Percentiles rank a stretch among this genome's conserved stretches.
phyloP scores from a whole-genome alignment of 2,329 filamentous ascomycete species.

The Stachybotrys elegans region DNA sequence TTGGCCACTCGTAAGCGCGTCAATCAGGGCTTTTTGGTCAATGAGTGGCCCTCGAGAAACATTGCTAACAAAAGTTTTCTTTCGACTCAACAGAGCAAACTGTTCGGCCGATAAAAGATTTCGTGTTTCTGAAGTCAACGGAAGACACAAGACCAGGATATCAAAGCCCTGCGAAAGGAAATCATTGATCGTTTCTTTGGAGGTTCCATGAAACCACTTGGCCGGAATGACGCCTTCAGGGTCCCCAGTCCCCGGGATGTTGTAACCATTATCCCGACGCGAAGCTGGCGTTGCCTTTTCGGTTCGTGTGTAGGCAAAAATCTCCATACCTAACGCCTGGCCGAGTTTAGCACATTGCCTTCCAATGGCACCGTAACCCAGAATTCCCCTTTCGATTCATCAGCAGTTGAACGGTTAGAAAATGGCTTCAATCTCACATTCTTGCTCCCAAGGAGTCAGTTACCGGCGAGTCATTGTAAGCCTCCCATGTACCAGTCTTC shows the following conservation, averaged over 20 bases:
- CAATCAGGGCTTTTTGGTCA: constrained; percentile 46
- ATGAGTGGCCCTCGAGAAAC: constrained; percentile 52
- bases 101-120: constrained; percentile 38
- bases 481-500: constrained; percentile 21
- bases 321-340: constrained; percentile 58
- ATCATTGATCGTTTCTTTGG: constrained; percentile 26
- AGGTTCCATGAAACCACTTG: constrained; percentile 37
- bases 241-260: constrained; percentile 57
- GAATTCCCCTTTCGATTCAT: constrained; percentile 22
- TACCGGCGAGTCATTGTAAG: constrained; percentile 10
- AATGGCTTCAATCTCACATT: constrained; percentile 16
- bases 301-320: constrained; percentile 62
- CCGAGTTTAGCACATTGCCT: constrained; percentile 41
- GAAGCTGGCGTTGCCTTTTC: constrained; percentile 55
- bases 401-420: not conserved
- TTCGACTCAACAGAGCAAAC: constrained; percentile 31
- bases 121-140: constrained; percentile 31
- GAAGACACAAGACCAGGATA: constrained; percentile 36
- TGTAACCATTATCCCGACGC: constrained; percentile 53
- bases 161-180: constrained; percentile 39
- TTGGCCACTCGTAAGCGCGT: constrained; percentile 39
- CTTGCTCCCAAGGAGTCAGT: constrained; percentile 27
- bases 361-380: constrained; percentile 42
- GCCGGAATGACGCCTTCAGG: constrained; percentile 34
- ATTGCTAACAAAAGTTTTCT: constrained; percentile 57